Evolutionary conservation across 805 yeast genomes (phyloP).

Genomic region (Ogataea methylovora): DNA sequence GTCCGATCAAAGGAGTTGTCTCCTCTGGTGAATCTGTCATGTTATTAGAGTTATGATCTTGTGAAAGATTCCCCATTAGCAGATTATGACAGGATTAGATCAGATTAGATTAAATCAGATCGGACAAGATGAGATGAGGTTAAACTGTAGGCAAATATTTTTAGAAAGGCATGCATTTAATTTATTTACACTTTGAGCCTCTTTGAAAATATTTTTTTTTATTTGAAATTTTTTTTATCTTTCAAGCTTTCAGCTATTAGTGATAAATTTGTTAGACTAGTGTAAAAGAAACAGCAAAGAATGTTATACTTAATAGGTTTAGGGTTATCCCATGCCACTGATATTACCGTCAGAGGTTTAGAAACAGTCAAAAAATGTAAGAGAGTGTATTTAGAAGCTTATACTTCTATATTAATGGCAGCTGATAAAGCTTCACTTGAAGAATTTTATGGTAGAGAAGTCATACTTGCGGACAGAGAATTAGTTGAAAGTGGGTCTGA

Average conservation of each 20-base stretch:
- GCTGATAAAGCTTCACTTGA: conserved; percentile 72
- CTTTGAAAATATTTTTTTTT: no score
- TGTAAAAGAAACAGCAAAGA: conserved; percentile 2
- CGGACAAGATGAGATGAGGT: no score
- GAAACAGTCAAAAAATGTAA: conserved; percentile 77
- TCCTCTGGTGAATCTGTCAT: no score
- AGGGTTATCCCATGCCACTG: conserved; percentile 83
- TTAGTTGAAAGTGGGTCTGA: conserved; percentile 88
- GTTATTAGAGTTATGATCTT: no score
- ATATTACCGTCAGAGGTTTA: conserved; percentile 91
- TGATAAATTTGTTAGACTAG: background rate
- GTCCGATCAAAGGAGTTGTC: no score
- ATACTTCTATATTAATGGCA: conserved; percentile 92
- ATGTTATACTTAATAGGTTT: conserved; percentile 91
- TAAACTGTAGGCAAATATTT: no score
- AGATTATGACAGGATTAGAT: no score
- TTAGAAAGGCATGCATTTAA: no score
- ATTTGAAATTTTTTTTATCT: no score
- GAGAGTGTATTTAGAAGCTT: conserved; percentile 91
- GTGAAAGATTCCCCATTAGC: no score
- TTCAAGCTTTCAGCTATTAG: background rate
- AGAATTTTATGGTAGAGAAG: conserved; percentile 75
- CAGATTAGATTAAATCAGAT: no score
- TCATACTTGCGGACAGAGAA: conserved; percentile 89
- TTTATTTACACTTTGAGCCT: no score